phyloP scores from a whole-genome alignment of 179 eudicot species.

The Corrigiola litoralis region DNA sequence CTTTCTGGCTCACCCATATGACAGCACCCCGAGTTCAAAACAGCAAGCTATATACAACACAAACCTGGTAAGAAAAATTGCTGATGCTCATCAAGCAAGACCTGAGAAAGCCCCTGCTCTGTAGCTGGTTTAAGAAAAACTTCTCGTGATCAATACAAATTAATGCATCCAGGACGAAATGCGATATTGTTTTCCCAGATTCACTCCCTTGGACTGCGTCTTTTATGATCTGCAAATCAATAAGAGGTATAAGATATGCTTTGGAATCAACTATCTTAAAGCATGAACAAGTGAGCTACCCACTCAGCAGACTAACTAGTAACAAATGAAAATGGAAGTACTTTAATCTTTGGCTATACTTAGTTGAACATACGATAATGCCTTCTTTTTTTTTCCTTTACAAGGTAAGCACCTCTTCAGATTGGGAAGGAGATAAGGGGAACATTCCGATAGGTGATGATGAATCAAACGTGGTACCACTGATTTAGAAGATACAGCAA shows the following conservation, averaged over 20 bases:
- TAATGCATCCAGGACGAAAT: slow-evolving; percentile 78
- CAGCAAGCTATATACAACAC: slow-evolving; percentile 4
- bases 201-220: slow-evolving; percentile 97
- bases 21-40: background rate
- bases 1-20: background rate
- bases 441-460: too few relatives aligned
- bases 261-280: background rate
- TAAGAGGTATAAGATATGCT: background rate
- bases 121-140: slow-evolving; percentile 84
- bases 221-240: slow-evolving; percentile 53
- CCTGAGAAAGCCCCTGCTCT: slow-evolving; percentile 95
- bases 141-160: slow-evolving; percentile 87
- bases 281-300: background rate
- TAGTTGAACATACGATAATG: too few relatives aligned
- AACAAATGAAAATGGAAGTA: background rate
- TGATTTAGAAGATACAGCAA: too few relatives aligned
- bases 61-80: slow-evolving; percentile 72
- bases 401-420: too few relatives aligned
- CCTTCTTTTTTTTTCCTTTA: too few relatives aligned
- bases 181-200: slow-evolving; percentile 83
- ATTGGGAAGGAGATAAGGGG: too few relatives aligned
- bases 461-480: too few relatives aligned
- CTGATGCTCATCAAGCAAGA: slow-evolving; percentile 83
- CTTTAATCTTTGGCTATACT: too few relatives aligned
- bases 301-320: background rate